Evolutionary conservation across 1,284 basidiomycete species (phyloP).

Genomic region (Ganoderma resinaceum): DNA sequence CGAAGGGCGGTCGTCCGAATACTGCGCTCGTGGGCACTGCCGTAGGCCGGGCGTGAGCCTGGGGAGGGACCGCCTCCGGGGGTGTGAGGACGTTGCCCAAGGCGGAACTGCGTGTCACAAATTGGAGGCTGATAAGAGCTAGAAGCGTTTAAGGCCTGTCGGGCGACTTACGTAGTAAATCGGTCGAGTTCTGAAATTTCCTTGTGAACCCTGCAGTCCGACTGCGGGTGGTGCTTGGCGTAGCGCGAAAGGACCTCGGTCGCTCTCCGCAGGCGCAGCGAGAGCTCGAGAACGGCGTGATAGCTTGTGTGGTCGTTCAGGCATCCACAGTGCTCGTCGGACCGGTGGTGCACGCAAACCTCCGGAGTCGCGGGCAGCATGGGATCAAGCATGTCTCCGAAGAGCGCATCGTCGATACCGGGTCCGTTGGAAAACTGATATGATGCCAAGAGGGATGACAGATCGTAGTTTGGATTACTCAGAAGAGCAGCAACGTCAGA

Average conservation of each 20-base stretch:
- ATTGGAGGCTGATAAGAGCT: slow-evolving; percentile 22
- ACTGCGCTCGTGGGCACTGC: slow-evolving; percentile 22
- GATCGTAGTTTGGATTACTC: slow-evolving; percentile 34
- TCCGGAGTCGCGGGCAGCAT: slow-evolving; percentile 32
- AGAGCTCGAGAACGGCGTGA: slow-evolving; percentile 65
- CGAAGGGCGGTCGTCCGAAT: slow-evolving; percentile 19
- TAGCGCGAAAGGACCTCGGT: slow-evolving; percentile 61
- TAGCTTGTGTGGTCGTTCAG: slow-evolving; percentile 60
- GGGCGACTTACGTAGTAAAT: slow-evolving; percentile 57
- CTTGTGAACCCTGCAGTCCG: slow-evolving; percentile 57
- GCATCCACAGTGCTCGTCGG: slow-evolving; percentile 60
- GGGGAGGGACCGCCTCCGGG: slow-evolving; percentile 27
- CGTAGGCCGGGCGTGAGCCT: slow-evolving; percentile 14
- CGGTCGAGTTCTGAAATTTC: slow-evolving; percentile 62
- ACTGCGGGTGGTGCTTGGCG: slow-evolving; percentile 53
- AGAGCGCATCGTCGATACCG: slow-evolving; percentile 31
- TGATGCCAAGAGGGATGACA: slow-evolving; percentile 35
- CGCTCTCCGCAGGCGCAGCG: slow-evolving; percentile 63
- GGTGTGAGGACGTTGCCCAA: slow-evolving; percentile 44
- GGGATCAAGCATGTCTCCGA: slow-evolving; percentile 37
- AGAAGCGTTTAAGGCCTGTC: slow-evolving; percentile 2
- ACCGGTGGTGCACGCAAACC: slow-evolving; percentile 16
- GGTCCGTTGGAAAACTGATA: slow-evolving; percentile 28
- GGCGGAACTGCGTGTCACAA: slow-evolving; percentile 38
- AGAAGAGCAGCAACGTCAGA: slow-evolving; percentile 22